A percentile compares a stretch with the other conserved stretches of the same genome.
Evolutionary conservation across 2,329 filamentous ascomycete species (phyloP).

Genomic region (Hypoxylon sp.): DNA sequence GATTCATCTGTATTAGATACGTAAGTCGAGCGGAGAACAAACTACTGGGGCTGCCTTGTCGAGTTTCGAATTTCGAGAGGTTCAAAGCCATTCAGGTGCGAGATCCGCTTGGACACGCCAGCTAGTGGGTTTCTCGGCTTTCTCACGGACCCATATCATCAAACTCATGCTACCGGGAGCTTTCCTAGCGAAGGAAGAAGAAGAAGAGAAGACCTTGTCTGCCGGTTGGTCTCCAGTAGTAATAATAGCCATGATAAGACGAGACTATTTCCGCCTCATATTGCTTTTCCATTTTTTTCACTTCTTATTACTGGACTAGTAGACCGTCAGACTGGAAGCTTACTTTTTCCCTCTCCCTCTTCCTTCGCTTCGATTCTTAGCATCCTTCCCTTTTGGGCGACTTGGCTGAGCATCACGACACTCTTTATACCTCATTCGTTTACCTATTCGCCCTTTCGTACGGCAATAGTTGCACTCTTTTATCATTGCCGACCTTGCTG

Average conservation of each 20-base stretch:
- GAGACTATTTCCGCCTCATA: conserved; percentile 23
- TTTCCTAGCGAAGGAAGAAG: conserved; percentile 35
- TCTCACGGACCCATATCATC: conserved; percentile 38
- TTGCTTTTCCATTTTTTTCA: conserved; percentile 22
- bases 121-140: conserved; percentile 31
- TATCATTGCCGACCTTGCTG: conserved; percentile 16
- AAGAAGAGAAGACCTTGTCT: conserved; percentile 24
- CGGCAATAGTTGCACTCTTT: conserved; percentile 25
- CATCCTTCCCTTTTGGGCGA: conserved; percentile 35
- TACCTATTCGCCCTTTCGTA: conserved; percentile 25
- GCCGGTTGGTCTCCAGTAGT: conserved; percentile 12
- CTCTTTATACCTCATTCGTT: conserved; percentile 12
- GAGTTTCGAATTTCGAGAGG: conserved; percentile 12
- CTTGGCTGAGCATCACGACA: conserved; percentile 34
- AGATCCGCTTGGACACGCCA: conserved; percentile 35
- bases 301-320: conserved; percentile 17
- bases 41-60: conserved; percentile 13
- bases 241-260: conserved; percentile 36
- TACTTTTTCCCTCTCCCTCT: conserved; percentile 32
- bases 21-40: conserved; percentile 34
- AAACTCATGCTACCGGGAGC: conserved; percentile 36
- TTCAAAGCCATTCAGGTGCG: conserved; percentile 17
- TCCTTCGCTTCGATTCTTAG: conserved; percentile 36
- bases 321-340: conserved; percentile 38
- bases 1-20: conserved; percentile 21